Evolutionary conservation across 495 filamentous ascomycete species (phyloP), one percentile per base, ranked within the genome.

Genomic region (Aspergillus taichungensis): DNA sequence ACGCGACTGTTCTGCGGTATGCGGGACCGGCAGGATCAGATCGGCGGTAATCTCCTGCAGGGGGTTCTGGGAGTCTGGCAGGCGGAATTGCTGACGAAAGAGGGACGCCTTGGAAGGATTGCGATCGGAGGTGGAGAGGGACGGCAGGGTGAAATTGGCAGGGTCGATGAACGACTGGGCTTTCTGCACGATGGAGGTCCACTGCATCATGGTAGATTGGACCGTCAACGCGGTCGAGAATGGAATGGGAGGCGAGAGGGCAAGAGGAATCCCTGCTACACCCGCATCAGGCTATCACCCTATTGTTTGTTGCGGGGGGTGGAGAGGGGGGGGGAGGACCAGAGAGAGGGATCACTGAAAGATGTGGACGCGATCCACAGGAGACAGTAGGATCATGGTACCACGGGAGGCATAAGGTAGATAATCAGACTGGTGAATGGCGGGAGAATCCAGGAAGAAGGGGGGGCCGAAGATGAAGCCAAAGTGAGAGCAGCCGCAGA

Each of bases 11-110:
- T 74, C 43, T 79, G 63, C 53, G 80, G 42, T 38, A 27, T 75
- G 75, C 18, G 83, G 77, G 9, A 72, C 48, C 3, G 87, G 80
- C 27, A 97, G 82, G 43, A 89, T 88, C 27, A 98, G 77, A 66
- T 98, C 91, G 53, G 94, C 89, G 43, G 86, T 88, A 66, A 98
- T 95, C 67, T 98, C 92, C 61, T 94, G 88, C 30, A 95, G 73
- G 10, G 92, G 94, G 38, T 79, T 87, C 59, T 98, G 91, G 8
- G 85, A 82, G 54, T 89, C 85, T 6, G 92, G 92, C 5, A 98
- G 82, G 47, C 91, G 87, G 68, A 97, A 98, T 62, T 98, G 94
- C 60, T 85, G 81, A 69, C 92, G 88, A 71, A 97, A 98, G 40
- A 96, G 77, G 40, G 81, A 83, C 30, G 90, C 79, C 71, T 96